Evolutionary conservation across 2,329 filamentous ascomycete species (phyloP), one percentile per base, ranked within the genome.

Genomic region (Colletotrichum coccodes): DNA sequence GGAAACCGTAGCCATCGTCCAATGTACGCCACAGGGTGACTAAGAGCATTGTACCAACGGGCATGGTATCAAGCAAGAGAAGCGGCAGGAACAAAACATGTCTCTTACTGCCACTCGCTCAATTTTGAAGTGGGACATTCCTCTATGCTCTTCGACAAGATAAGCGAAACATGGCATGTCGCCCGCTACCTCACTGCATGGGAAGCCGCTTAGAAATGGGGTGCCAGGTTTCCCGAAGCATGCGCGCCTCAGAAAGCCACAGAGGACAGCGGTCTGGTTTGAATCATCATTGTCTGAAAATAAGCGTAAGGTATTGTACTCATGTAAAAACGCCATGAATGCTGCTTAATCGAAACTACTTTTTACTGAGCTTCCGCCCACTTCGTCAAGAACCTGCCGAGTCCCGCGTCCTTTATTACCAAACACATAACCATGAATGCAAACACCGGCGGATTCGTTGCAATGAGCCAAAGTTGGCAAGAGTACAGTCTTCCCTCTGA

Each of bases 261-360:
- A 6, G 46, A n/a, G n/a, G n/a, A 50, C n/a, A 36, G 6, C 30
- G 5, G 6, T 16, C 21, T 21, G 26, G 32, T 60, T 40, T n/a
- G 28, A 46, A 23, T 66, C 32, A 40, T 62, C 57, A 58, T 68
- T 50, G 56, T 46, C 16, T 58, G 64, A 26, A 40, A 60, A 28
- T 40, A 60, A 60, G 46, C 57, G 44, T 47, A 63, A 59, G 47
- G 50, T 63, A 57, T 57, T 67, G 26, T 56, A 68, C 54, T 65
- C 64, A 63, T 68, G 57, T 67, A 34, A 63, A n/a, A 66, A 70
- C 67, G 67, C 63, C 67, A 66, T 60, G 58, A 68, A 70, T 68
- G 64, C 64, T 68, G 59, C 67, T 70, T 34, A 60, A 42, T 62
- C 58, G 52, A 63, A 63, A 68, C 63, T 70, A 68, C 63, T 70